Evolutionary conservation across 352 stramenopile species (phyloP), one percentile per base, ranked within the genome.

Genomic region (Plasmopara muralis): DNA sequence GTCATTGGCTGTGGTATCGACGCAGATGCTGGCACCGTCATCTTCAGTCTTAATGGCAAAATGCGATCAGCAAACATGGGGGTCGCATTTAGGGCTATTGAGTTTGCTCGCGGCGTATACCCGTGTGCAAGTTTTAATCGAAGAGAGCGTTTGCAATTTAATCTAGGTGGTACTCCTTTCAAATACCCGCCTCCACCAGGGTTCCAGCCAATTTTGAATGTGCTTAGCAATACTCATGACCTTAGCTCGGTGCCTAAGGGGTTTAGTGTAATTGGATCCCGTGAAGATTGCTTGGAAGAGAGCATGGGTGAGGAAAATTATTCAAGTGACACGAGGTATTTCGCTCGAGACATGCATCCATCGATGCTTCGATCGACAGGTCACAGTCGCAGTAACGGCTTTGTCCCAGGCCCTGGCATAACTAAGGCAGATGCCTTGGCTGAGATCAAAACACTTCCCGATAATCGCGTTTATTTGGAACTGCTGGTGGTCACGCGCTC

Each of bases 1-100:
- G 81, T 97, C 25, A 72, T 98, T 12, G 89, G 91, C 10, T 97
- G 89, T 58, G 75, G 70, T 9, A 77, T 97, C 31, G 87, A 97
- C 52, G 72, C 83, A 28, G 87, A 97, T 56, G 74, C 79, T 38
- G 83, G 85, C 8, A 87, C 80, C 12, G 85, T 97, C 53, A 84
- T 93, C 43, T 98, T 97, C 57, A 91, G 79, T 30, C 68, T 97
- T 10, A 97, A 98, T 59, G 92, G 92, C 7, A 85, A 95, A 50
- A 89, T 91, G 78, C 68, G 72, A 47, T 89, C 78, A 9, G 70
- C 72, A 13, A 91, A 92, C 53, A 93, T 95, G 85, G 85, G 83
- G 9, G 67, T 91, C 13, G 85, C 85, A 28, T 95, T 95, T 53
- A 74, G 81, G 16, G 75, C 78, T 6, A 68, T 95, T 46, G 60